Evolutionary conservation across 129 eudicot genomes (phyloP), one percentile per base, ranked within the genome.

Genomic region (Pittosporum tobira): DNA sequence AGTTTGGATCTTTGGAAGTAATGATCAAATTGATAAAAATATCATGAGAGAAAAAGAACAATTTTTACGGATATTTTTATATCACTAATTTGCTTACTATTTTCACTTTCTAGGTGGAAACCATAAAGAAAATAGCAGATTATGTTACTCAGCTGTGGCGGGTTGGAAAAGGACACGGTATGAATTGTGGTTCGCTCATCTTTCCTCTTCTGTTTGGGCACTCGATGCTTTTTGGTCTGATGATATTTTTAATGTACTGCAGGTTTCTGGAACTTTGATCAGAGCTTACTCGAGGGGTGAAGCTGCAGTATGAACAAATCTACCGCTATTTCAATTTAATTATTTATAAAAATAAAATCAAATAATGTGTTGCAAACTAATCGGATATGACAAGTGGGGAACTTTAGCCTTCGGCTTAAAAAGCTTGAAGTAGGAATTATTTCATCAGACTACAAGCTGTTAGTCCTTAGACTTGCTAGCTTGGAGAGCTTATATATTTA

Each of bases 181-280:
- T 7, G 87, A 44, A 28, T 55, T 5, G 3, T 5, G 42, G 26
- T 61, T 29, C n/a, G 15, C 29, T 53, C 40, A 2, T 20, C 0
- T 20, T 40, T 1, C 61, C 26, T 37, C n/a, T 26, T 25, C 18
- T 4, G 51, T 30, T 57, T 46, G 46, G 40, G 56, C 37, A 29
- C 57, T 57, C 13, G 15, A 20, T n/a, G 0, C 11, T 37, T 46
- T 29, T 43, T 43, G 21, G 10, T 29, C 34, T 57, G 5, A 50
- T 62, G 23, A 4, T n/a, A 16, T 62, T 0, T 7, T 15, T n/a
- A 34, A 25, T 51, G 28, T 37, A 37, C 25, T 73, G 85, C 87
- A 91, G 98, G 98, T 59, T 94, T 91, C 53, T 86, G 98, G 98
- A 95, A 91, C 78, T 91, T 91, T 53, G 85, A 91, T 73, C 98